Conservation (phyloP, 2,329 filamentous ascomycete genomes). For the Verticillium isaacii region DNA sequence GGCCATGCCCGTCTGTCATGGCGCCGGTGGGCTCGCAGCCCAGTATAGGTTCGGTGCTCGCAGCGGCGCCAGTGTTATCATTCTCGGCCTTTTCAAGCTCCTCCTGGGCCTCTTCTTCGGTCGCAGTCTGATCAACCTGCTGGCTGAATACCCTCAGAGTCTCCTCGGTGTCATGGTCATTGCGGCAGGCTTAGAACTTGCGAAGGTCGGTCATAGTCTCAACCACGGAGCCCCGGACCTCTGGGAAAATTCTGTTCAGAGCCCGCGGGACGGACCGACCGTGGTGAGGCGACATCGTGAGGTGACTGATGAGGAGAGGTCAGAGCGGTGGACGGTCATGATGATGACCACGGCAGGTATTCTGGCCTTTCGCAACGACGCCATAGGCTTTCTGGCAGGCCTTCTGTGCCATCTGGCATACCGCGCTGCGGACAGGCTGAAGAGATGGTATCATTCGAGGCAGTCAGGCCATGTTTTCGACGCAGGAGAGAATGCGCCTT, state of each 20-base stretch:
- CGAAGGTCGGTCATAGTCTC: conserved; percentile 77
- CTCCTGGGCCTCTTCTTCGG: conserved; percentile 72
- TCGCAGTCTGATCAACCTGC: conserved; percentile 64
- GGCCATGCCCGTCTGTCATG: conserved; percentile 93
- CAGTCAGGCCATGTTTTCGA: not conserved
- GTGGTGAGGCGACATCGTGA: conserved; percentile 40
- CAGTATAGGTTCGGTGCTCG: conserved; percentile 90
- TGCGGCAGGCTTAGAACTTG: conserved; percentile 81
- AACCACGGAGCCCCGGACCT: conserved; percentile 65
- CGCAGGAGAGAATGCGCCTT: conserved; percentile 23
- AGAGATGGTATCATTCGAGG: conserved; percentile 29
- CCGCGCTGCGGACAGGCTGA: conserved; percentile 36
- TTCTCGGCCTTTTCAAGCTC: conserved; percentile 74
- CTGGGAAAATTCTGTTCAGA: conserved; percentile 45
- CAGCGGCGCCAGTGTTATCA: conserved; percentile 75
- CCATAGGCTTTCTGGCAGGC: conserved; percentile 78
- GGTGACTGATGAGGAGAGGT: conserved; percentile 62
- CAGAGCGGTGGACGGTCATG: conserved; percentile 83
- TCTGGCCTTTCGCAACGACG: conserved; percentile 85
- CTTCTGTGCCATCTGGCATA: conserved; percentile 75
- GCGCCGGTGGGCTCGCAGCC: conserved; percentile 83
- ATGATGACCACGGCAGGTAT: conserved; percentile 78
- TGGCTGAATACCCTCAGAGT: conserved; percentile 68
- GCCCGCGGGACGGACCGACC: conserved; percentile 16
- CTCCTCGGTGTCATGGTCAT: conserved; percentile 85